Base-by-base conservation (phyloP, 495 filamentous ascomycete genomes). In the Hypoxylon cercidicola region DNA sequence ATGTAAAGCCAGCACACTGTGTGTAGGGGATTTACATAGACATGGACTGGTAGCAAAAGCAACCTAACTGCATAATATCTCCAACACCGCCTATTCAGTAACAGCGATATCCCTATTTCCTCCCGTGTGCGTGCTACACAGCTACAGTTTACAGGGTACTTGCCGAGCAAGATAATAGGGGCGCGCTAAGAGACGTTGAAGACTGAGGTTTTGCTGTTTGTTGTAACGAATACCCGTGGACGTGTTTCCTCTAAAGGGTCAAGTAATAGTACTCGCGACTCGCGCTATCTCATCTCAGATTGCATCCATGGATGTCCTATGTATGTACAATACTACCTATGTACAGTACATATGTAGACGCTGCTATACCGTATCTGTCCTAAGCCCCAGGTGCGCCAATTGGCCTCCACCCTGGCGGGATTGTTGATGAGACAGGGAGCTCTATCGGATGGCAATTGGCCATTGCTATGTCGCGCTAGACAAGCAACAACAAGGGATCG, bases 401-500 rank as follows among this genome's bases (percentile, higher is more conserved):
- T 69, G 57, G 35, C 66, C 64, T 62, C 64, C 64, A 62, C 53
- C 49, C 49, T 49, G 47, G 18, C 59, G 63, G 53, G 47, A 60
- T 64, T 73, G 65, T 74, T 73, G 62, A 68, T 60, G 70, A 68
- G 64, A 64, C 67, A 60, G 45, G 57, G 66, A 55, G 55, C 60
- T 46, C 52, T 37, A 50, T 40, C 39, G 32, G 52, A 40, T 47
- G 52, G 58, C 69, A 62, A 77, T 76, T 77, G 75, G 75, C 59
- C 68, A 60, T 60, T 21, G 1, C 60, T 44, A 62, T 49, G 59
- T 62, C 72, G 64, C 77, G 77, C 77, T 78, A 77, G 61, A 72
- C 74, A 75, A 68, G 75, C 61, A 69, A 25, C 55, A 44, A 69
- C 59, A 64, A 61, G 68, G 69, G 48, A 62, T 59, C 55, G 55